Evolutionary conservation across 805 yeast genomes (phyloP), one percentile per base, ranked within the genome.

Genomic region (Clavispora santaluciae): DNA sequence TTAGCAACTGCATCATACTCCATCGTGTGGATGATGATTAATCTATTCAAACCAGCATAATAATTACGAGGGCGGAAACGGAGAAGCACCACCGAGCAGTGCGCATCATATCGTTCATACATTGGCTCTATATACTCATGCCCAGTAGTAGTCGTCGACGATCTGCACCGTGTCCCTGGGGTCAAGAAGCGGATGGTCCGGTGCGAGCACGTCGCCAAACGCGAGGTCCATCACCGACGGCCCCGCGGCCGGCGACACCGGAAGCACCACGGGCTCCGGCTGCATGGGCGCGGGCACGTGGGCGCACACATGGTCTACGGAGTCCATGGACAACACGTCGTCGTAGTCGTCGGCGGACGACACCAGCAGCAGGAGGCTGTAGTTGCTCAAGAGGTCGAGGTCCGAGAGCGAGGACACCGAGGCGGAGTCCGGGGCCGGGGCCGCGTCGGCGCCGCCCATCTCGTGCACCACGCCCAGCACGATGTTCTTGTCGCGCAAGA

Each of bases 401-500:
- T 50, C 54, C 12, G 46, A 41, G 11, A 49, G 44, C 13, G 47
- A 38, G 22, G 50, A 36, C 21, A 42, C 43, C 33, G 28, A 24
- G 29, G 41, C 51, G 12, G 26, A 21, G 17, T 33, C 41, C n/a
- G 43, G 35, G 38, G 35, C 41, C 15, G 35, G 33, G 26, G 37
- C 42, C 31, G 41, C 40, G 36, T 29, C 33, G 39, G n/a, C n/a
- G n/a, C n/a, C 30, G 22, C 10, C 21, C 9, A 31, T 51, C 55
- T 71, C 65, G 47, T 62, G 59, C 15, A 83, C 78, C 18, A 71
- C 60, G 2, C 89, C 90, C 9, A 74, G 68, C 2, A 73, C 57
- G 6, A 85, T 76, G 18, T 77, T 83, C 44, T 76, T 68, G 33
- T 84, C 93, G 29, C 68, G 55, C 44, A 84, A 60, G 44, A 85